Conservation (phyloP, 2,329 filamentous ascomycete species). For the Colletotrichum magnum region DNA sequence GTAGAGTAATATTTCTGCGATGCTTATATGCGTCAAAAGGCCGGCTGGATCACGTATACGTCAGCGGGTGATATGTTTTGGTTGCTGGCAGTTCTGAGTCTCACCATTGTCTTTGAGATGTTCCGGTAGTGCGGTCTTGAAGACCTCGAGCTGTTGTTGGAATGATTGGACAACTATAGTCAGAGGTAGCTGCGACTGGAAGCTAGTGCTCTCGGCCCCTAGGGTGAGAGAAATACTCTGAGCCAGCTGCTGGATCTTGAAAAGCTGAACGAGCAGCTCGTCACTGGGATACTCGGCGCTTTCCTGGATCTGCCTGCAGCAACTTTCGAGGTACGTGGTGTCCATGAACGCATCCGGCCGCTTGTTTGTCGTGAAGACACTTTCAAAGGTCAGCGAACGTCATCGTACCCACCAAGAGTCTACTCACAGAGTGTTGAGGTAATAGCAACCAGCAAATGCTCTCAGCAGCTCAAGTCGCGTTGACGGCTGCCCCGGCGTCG, state of each 20-base stretch:
- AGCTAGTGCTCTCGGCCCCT: conserved; percentile 44
- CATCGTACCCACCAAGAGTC: too few relatives aligned
- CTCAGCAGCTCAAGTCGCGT: conserved; percentile 59
- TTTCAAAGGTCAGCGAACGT: conserved; percentile 35
- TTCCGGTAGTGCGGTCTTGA: conserved; percentile 53
- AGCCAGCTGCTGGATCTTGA: conserved; percentile 62
- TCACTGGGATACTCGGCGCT: conserved; percentile 60
- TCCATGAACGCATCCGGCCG: conserved; percentile 64
- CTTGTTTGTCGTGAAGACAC: conserved; percentile 62
- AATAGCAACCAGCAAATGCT: conserved; percentile 65
- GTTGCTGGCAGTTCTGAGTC: conserved; percentile 22
- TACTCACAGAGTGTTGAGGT: conserved; percentile 63
- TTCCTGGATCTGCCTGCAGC: conserved; percentile 58
- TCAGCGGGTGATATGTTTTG: too few relatives aligned
- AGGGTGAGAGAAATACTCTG: conserved; percentile 62
- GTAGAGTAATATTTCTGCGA: conserved; percentile 63
- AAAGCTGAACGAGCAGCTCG: conserved; percentile 59
- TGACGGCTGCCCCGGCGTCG: conserved; percentile 44
- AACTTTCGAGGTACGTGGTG: conserved; percentile 58
- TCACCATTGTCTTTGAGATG: conserved; percentile 53
- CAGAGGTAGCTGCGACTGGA: conserved; percentile 55
- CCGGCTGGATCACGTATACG: conserved; percentile 47
- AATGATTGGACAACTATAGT: conserved; percentile 59
- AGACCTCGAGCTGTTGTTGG: conserved; percentile 58
- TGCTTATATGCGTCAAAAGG: conserved; percentile 57